phyloP scores from a whole-genome alignment of 23 red algal genomes.

The Gracilaria caudata region DNA sequence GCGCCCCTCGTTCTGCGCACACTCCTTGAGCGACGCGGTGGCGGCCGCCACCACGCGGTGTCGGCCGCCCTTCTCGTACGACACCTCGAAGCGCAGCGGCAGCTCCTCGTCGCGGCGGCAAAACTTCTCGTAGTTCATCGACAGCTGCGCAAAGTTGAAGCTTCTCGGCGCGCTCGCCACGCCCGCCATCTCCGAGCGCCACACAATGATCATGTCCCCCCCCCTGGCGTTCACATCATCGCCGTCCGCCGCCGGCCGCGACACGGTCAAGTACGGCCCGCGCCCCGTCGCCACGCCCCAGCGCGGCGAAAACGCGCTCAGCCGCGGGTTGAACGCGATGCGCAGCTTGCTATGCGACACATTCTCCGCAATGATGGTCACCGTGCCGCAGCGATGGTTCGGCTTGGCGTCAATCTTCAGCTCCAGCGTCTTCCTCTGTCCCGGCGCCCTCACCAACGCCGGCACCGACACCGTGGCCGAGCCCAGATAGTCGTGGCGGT shows the following conservation, averaged over 20 bases:
- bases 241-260: slow-evolving; percentile 25
- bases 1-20: background rate
- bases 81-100: slow-evolving; percentile 43
- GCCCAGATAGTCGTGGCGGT: slow-evolving; percentile 65
- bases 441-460: slow-evolving; percentile 46
- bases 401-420: slow-evolving; percentile 19
- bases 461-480: slow-evolving; percentile 39
- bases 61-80: slow-evolving; percentile 46
- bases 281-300: background rate
- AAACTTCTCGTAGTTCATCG: slow-evolving; percentile 69
- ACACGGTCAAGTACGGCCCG: slow-evolving; percentile 54
- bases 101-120: slow-evolving; percentile 69
- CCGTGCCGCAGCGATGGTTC: slow-evolving; percentile 13
- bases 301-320: background rate
- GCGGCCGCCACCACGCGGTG: slow-evolving; percentile 39
- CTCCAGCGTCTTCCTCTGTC: slow-evolving; percentile 34
- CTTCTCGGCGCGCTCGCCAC: background rate
- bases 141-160: slow-evolving; percentile 20
- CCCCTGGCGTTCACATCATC: background rate
- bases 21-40: slow-evolving; percentile 11
- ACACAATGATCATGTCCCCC: background rate
- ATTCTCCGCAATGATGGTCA: slow-evolving; percentile 63
- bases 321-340: slow-evolving; percentile 18
- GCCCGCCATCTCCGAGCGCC: background rate
- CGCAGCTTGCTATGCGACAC: slow-evolving; percentile 59